Percentiles rank a stretch among this genome's conserved stretches.
Conservation (phyloP, 805 yeast species). For the Candida montana region DNA sequence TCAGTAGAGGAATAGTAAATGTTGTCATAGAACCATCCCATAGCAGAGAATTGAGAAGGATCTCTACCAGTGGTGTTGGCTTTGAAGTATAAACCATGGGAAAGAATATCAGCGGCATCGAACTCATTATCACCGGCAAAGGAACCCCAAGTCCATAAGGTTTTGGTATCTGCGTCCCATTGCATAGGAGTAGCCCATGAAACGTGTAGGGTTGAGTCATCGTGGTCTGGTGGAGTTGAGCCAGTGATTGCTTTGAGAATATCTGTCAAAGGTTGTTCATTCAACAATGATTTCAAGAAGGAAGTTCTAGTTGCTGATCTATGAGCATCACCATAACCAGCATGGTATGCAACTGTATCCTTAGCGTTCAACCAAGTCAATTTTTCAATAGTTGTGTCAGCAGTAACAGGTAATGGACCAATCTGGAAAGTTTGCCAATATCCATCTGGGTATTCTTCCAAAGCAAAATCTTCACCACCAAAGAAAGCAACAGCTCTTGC, state of each 20-base stretch:
- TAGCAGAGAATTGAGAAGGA: constrained; percentile 9
- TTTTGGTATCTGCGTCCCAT: constrained; percentile 14
- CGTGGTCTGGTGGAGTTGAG: constrained; percentile 14
- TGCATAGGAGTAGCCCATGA: constrained; percentile 24
- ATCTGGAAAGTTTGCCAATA: constrained; percentile 23
- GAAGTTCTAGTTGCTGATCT: constrained; percentile 11
- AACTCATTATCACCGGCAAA: constrained; percentile 17
- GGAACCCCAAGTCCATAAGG: constrained; percentile 17
- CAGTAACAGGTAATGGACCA: constrained; percentile 20
- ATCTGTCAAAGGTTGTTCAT: constrained; percentile 5
- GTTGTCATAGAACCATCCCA: constrained; percentile 22
- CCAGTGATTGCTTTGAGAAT: constrained; percentile 18
- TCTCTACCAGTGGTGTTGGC: constrained; percentile 22
- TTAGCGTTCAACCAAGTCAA: constrained; percentile 19
- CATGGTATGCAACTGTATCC: constrained; percentile 14
- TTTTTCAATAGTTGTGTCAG: constrained; percentile 9
- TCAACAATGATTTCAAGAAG: constrained; percentile 12
- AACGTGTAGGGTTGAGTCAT: constrained; percentile 19
- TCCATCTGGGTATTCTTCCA: constrained; percentile 19
- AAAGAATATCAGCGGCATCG: constrained; percentile 21
- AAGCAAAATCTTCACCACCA: constrained; percentile 21
- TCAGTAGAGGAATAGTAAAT: constrained; percentile 20
- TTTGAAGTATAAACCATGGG: constrained; percentile 21
- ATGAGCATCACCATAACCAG: constrained; percentile 18
- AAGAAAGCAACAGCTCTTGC: constrained; percentile 22